Conservation (phyloP, 2,329 filamentous ascomycete species). For the Malbranchea cinnamomea region DNA sequence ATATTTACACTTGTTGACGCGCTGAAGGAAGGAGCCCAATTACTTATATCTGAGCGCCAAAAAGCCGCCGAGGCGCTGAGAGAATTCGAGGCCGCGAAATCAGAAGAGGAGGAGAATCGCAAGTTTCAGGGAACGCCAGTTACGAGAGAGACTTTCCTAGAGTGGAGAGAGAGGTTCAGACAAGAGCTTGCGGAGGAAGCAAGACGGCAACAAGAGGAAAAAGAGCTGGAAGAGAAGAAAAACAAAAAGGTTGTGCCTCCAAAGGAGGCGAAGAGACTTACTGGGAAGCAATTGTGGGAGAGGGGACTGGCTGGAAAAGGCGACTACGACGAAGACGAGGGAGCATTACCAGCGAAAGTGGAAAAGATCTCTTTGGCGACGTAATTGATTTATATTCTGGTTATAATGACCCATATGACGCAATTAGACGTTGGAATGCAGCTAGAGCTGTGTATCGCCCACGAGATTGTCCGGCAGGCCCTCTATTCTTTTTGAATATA, state of each 20-base stretch:
- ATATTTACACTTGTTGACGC: constrained; percentile 79
- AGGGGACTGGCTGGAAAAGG: constrained; percentile 51
- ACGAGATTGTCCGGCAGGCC: too few relatives aligned
- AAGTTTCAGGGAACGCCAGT: constrained; percentile 91
- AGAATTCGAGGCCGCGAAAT: constrained; percentile 41
- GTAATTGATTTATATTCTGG: too few relatives aligned
- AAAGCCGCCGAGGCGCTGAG: constrained; percentile 42
- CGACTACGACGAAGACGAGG: constrained; percentile 54
- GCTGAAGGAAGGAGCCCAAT: constrained; percentile 82
- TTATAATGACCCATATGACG: too few relatives aligned
- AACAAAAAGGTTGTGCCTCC: constrained; percentile 57
- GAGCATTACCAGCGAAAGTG: constrained; percentile 42
- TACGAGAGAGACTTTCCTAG: constrained; percentile 69
- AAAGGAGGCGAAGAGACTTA: constrained; percentile 51
- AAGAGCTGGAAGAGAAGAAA: constrained; percentile 68
- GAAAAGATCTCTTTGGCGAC: constrained; percentile 61
- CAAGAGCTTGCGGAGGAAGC: constrained; percentile 65
- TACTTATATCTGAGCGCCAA: constrained; percentile 60
- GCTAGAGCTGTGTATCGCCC: too few relatives aligned
- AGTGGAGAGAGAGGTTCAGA: constrained; percentile 66
- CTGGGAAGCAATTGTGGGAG: constrained; percentile 67
- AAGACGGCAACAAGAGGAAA: constrained; percentile 53
- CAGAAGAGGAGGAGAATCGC: constrained; percentile 81
- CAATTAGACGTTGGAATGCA: too few relatives aligned
- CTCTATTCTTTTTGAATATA: too few relatives aligned